Evolutionary conservation across 1,139 yeast species (phyloP), one percentile per base, ranked within the genome.

Genomic region (Debaryomyces robertsiae): DNA sequence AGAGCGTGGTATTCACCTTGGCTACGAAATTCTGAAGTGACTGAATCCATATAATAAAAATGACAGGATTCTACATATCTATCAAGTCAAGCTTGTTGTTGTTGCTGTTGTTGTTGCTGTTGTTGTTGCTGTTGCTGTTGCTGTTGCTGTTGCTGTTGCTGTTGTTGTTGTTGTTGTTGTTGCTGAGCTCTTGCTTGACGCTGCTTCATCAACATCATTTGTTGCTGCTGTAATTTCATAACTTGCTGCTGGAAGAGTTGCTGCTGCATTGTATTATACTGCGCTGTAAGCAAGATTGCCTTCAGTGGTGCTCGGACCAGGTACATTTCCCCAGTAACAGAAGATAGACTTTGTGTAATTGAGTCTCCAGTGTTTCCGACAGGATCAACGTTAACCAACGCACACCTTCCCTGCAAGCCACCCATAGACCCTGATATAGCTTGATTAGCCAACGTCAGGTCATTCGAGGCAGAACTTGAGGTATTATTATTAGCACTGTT

Each of bases 341-440:
- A 62, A 22, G 76, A 81, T 65, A 56, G 79, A 73, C 57, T 67
- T 67, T 53, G 89, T 45, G 69, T 75, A 54, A 59, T 58, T 5
- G 65, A 56, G 39, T 61, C 70, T 11, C 52, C 36, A 36, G 51
- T 54, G 36, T 51, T 54, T 22, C 48, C 42, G 25, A 49, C 48
- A 27, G 65, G 55, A 49, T 84, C 90, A 15, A 84, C 77, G 58
- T 84, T 86, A 32, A 84, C 73, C 46, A 85, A 76, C 1, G 90
- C 91, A 44, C 89, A 82, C 45, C 93, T 73, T 9, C 91, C 89
- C 58, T 83, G 86, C 41, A 84, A 67, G 0, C 88, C 86, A 27
- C 91, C 91, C 45, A 82, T 77, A 2, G 86, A 69, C 0, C 78
- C 78, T 3, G 75, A 69, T 34, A 73, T 73, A 4, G 78, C 78